Evolutionary conservation across 371 early-diverging fungal species (phyloP).

Genomic region (Amoeboaphelidium occidentale): DNA sequence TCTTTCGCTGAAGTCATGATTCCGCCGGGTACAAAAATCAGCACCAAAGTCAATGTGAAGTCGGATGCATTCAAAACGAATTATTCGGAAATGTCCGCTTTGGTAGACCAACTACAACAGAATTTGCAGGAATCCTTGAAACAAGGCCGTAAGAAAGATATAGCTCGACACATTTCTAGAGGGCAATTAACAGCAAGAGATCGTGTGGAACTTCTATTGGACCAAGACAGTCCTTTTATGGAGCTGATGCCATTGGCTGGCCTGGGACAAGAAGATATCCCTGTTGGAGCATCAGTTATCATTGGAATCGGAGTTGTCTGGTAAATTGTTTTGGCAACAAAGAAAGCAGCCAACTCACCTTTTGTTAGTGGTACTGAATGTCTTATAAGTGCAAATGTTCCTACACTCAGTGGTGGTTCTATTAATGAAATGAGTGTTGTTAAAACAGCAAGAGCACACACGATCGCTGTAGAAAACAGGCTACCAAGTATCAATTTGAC

Average conservation of each 20-base stretch:
- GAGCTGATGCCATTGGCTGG: conserved; percentile 43
- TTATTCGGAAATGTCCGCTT: conserved; percentile 24
- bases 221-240: conserved; percentile 44
- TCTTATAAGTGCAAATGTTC: conserved; percentile 32
- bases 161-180: conserved; percentile 30
- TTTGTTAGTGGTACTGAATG: conserved; percentile 30
- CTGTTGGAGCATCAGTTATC: conserved; percentile 38
- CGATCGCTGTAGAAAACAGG: conserved; percentile 30
- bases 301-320: conserved; percentile 41
- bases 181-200: conserved; percentile 39
- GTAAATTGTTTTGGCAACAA: conserved; percentile 9
- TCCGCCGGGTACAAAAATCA: no score
- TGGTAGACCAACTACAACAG: conserved; percentile 25
- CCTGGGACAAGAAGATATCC: conserved; percentile 39
- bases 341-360: neutral
- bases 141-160: conserved; percentile 28
- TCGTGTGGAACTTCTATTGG: conserved; percentile 34
- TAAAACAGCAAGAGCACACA: conserved; percentile 24
- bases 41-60: no score
- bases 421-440: conserved; percentile 30
- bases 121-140: conserved; percentile 25
- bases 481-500: conserved; percentile 29
- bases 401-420: conserved; percentile 39
- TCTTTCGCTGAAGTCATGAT: no score
- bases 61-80: no score